Conservation (phyloP, 352 stramenopile species). For the Globisporangium yorkense region DNA sequence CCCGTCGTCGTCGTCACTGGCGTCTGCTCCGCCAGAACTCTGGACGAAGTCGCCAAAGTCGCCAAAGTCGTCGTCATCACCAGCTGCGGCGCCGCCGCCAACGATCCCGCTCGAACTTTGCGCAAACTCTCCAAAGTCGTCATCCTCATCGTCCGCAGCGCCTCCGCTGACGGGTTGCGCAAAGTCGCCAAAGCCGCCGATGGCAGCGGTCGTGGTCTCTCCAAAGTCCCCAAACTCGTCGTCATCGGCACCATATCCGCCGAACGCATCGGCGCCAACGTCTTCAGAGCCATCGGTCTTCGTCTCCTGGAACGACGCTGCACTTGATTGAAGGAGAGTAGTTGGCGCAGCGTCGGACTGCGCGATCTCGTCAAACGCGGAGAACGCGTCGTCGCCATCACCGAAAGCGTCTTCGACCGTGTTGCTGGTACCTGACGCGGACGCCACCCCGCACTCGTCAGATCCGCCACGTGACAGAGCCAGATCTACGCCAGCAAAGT, state of each 20-base stretch:
- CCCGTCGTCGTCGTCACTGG: conserved; percentile 18
- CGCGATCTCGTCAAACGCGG: neutral
- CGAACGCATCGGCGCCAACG: neutral
- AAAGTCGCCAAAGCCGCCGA: conserved; percentile 7
- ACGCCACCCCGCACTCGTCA: neutral
- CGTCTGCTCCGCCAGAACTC: neutral
- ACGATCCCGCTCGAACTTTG: conserved; percentile 1
- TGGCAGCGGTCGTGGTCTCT: neutral
- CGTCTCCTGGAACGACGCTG: neutral
- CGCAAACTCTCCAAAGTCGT: conserved; percentile 27
- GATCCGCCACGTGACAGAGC: too few species aligned
- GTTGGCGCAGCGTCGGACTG: neutral
- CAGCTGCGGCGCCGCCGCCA: neutral
- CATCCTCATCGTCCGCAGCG: neutral
- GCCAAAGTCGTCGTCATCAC: conserved; percentile 14
- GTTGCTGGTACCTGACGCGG: neutral
- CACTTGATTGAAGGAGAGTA: neutral
- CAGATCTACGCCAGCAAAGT: neutral
- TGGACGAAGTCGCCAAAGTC: conserved; percentile 39
- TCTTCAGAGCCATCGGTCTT: neutral
- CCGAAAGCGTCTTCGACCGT: neutral
- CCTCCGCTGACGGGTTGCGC: neutral
- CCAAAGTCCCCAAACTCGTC: neutral
- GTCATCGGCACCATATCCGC: neutral
- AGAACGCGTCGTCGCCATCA: neutral